Evolutionary conservation across 139 green algal species (phyloP).

Genomic region (Micromonas pusilla): DNA sequence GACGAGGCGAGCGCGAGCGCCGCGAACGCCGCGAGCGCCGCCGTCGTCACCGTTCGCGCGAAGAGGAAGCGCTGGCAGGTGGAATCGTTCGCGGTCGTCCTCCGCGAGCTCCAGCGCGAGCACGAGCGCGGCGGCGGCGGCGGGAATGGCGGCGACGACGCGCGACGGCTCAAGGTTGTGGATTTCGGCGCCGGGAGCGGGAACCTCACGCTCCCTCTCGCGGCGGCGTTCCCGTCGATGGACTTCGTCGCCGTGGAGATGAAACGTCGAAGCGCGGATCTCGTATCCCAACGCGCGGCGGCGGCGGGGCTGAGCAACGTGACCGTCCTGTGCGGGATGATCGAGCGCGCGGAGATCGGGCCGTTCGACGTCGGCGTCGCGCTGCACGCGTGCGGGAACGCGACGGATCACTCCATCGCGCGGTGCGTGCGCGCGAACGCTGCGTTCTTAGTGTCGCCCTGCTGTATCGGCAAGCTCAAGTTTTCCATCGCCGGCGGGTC

Average conservation of each 20-base stretch:
- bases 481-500: constrained; percentile 51
- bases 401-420: constrained; percentile 51
- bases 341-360: constrained; percentile 31
- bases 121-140: neutral
- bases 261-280: constrained; percentile 40
- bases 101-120: constrained; percentile 8
- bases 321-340: constrained; percentile 23
- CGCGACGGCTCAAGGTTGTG: constrained; percentile 33
- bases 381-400: constrained; percentile 67
- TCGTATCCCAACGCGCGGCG: constrained; percentile 44
- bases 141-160: neutral
- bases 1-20: neutral
- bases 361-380: constrained; percentile 61
- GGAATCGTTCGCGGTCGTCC: neutral
- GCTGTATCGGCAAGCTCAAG: constrained; percentile 66
- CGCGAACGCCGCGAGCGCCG: neutral
- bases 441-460: constrained; percentile 57
- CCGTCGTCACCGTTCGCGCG: neutral
- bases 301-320: constrained; percentile 49
- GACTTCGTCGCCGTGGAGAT: constrained; percentile 62
- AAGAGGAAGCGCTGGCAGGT: neutral
- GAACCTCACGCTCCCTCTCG: constrained; percentile 56
- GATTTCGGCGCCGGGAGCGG: constrained; percentile 63
- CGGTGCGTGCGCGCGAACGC: constrained; percentile 38
- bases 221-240: constrained; percentile 42